phyloP scores from a whole-genome alignment of 495 filamentous ascomycete genomes.

The Neurospora sp. region DNA sequence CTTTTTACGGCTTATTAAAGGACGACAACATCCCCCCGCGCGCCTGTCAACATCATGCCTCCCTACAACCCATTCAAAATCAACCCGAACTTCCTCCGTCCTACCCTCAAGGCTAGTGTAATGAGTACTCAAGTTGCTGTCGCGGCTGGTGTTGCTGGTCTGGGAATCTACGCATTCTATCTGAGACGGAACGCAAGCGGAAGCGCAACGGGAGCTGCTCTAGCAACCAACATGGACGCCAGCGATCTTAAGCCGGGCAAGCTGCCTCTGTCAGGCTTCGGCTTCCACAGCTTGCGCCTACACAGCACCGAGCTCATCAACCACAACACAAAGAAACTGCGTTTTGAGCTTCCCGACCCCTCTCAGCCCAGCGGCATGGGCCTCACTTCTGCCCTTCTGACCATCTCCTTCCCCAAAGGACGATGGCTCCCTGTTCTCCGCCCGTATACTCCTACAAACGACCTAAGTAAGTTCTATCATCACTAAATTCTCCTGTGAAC shows the following conservation, averaged over 20 bases:
- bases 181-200: slow-evolving; percentile 1
- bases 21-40: not conserved
- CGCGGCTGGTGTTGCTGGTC: slow-evolving; percentile 19
- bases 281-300: slow-evolving; percentile 30
- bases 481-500: not conserved
- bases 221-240: not conserved
- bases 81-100: slow-evolving; percentile 2
- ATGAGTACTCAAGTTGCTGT: slow-evolving; percentile 20
- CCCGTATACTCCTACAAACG: slow-evolving; percentile 51
- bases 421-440: slow-evolving; percentile 43
- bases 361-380: slow-evolving; percentile 38
- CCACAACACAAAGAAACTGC: slow-evolving; percentile 55
- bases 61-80: slow-evolving; percentile 2
- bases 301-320: slow-evolving; percentile 47
- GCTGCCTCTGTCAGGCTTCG: slow-evolving; percentile 20
- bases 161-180: slow-evolving; percentile 20
- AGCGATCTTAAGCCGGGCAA: slow-evolving; percentile 6
- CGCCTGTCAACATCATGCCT: slow-evolving; percentile 7
- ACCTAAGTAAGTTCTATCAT: slow-evolving; percentile 31
- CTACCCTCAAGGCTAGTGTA: slow-evolving; percentile 8
- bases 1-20: not conserved
- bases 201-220: not conserved
- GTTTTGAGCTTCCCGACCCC: slow-evolving; percentile 50
- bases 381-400: slow-evolving; percentile 48
- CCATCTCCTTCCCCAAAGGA: slow-evolving; percentile 42